These are phyloP conservation scores for Clarireedia sp. DNA, from an alignment of 2,329 filamentous ascomycete species.

Conservation along the genomic window DNA sequence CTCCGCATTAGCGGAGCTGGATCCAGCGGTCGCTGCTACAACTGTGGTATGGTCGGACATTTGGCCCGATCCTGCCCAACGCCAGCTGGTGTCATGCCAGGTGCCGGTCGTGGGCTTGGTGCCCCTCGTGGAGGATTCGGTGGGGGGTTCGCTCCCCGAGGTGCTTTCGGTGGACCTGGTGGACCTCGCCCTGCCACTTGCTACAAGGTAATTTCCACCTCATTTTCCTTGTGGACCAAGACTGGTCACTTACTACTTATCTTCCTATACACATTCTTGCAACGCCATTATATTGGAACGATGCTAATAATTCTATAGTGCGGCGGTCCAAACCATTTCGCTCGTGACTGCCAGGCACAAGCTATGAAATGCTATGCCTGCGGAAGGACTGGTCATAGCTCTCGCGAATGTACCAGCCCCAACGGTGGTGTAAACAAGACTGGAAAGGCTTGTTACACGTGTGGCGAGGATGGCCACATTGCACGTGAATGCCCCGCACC, in stretches of 20 bases:
- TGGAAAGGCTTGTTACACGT: conserved; percentile 98
- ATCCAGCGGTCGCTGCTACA: conserved; percentile 87
- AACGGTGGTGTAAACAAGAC: conserved; percentile 94
- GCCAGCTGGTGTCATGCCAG: conserved; percentile 45
- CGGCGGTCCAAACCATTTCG: conserved; percentile 91
- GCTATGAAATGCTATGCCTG: conserved; percentile 77
- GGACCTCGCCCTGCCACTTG: conserved; percentile 62
- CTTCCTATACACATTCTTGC: too few species aligned
- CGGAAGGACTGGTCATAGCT: conserved; percentile 52
- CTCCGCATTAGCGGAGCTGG: conserved; percentile 80
- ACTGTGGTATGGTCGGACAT: conserved; percentile 88
- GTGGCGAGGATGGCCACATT: conserved; percentile 91
- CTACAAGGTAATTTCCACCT: conserved; percentile 43
- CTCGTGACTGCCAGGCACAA: conserved; percentile 69
- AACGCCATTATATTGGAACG: background rate
- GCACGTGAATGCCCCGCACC: conserved; percentile 64
- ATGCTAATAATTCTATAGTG: conserved; percentile 32
- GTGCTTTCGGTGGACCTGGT: conserved; percentile 55
- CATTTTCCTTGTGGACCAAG: too few species aligned
- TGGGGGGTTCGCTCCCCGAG: conserved; percentile 56
- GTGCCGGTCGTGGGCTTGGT: conserved; percentile 58
- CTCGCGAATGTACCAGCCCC: conserved; percentile 37
- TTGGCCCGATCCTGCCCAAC: conserved; percentile 83
- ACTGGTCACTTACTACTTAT: too few species aligned
- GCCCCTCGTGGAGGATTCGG: conserved; percentile 64